Percentiles rank a stretch among this genome's conserved stretches.
phyloP scores from a whole-genome alignment of 345 rosid species.

The Crucihimalaya himalaica region DNA sequence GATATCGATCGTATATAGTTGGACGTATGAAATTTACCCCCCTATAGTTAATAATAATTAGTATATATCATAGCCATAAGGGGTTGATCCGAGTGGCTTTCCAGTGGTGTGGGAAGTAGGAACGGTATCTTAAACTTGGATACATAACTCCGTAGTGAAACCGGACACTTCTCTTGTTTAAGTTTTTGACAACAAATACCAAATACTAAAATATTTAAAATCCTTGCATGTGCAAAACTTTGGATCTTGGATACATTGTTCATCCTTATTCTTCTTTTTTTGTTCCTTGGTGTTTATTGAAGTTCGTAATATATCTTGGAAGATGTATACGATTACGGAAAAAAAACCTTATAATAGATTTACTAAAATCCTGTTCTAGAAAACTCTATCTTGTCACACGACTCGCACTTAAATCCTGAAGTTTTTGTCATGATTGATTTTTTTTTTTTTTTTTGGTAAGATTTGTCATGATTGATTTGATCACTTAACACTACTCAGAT shows the following conservation, averaged over 20 bases:
- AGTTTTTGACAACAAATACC: not conserved
- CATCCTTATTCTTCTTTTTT: not conserved
- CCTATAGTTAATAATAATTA: too few species aligned
- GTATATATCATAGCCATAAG: not conserved
- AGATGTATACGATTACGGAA: not conserved
- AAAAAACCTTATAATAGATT: not conserved
- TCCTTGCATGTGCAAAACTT: slow-evolving; percentile 33
- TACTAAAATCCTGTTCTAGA: not conserved
- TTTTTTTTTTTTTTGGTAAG: too few species aligned
- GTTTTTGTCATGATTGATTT: not conserved
- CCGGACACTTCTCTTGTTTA: slow-evolving; percentile 6
- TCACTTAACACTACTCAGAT: not conserved
- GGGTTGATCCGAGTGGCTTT: slow-evolving; percentile 10
- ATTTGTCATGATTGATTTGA: not conserved
- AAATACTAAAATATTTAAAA: not conserved
- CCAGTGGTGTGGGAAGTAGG: slow-evolving; percentile 22
- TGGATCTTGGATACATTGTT: slow-evolving; percentile 32
- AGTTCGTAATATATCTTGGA: not conserved
- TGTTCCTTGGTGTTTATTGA: not conserved
- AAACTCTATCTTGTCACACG: not conserved
- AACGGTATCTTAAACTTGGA: slow-evolving; percentile 32
- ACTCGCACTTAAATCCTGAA: not conserved
- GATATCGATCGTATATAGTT: too few species aligned
- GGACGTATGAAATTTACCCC: not conserved
- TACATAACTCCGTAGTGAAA: slow-evolving; percentile 35